Conservation (phyloP, 768 basidiomycete species). For the Amanita jacksonii region DNA sequence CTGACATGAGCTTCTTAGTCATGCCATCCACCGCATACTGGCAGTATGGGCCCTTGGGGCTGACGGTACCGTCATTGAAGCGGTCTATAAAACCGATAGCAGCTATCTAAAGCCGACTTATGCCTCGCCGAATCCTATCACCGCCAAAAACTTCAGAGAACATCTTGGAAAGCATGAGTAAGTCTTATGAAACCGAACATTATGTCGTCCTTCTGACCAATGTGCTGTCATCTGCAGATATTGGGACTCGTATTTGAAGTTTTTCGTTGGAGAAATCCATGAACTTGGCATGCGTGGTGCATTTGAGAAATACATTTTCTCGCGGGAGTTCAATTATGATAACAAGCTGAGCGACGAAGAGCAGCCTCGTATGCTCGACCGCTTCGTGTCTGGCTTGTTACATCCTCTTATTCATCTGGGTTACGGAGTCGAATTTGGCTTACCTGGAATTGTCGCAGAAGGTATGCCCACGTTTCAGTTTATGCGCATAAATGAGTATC, state of each 20-base stretch:
- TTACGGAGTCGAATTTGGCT: conserved; percentile 50
- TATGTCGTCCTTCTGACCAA: conserved; percentile 2
- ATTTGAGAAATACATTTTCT: conserved; percentile 59
- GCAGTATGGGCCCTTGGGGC: conserved; percentile 58
- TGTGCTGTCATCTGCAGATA: conserved; percentile 28
- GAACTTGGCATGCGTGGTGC: conserved; percentile 32
- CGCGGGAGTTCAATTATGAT: conserved; percentile 36
- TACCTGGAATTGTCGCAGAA: conserved; percentile 53
- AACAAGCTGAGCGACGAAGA: conserved; percentile 17
- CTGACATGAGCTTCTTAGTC: no score
- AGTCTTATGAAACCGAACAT: conserved; percentile 10
- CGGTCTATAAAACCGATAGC: conserved; percentile 28
- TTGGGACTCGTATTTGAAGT: conserved; percentile 48
- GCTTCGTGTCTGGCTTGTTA: conserved; percentile 45
- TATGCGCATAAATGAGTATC: not conserved
- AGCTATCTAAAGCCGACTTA: conserved; percentile 27
- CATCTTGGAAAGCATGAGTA: conserved; percentile 52
- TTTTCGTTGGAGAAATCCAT: conserved; percentile 36
- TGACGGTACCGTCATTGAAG: conserved; percentile 24
- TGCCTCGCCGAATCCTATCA: conserved; percentile 36
- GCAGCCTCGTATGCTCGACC: conserved; percentile 47
- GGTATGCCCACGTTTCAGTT: conserved; percentile 27
- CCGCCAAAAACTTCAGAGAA: conserved; percentile 36
- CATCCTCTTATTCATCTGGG: conserved; percentile 61
- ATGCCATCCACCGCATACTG: conserved; percentile 47